These are phyloP conservation scores for Tremella fuciformis DNA, from an alignment of 768 basidiomycete genomes.

Conservation along the genomic window DNA sequence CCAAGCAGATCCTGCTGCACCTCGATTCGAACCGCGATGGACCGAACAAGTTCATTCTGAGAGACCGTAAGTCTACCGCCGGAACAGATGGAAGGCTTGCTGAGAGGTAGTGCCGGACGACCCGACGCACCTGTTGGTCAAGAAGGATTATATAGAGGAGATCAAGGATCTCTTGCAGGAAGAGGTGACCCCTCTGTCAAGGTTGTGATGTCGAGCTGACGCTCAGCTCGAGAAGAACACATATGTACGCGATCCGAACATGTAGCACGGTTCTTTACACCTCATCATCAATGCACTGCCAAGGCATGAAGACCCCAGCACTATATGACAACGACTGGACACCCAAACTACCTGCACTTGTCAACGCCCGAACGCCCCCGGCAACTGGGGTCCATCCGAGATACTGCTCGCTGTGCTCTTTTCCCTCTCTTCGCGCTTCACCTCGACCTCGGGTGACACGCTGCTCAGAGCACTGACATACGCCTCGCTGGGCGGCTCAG, in stretches of 20 bases:
- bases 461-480: slow-evolving; percentile 29
- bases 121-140: slow-evolving; percentile 41
- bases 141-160: slow-evolving; percentile 34
- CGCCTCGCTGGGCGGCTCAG: slow-evolving; percentile 17
- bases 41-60: slow-evolving; percentile 35
- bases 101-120: slow-evolving; percentile 23
- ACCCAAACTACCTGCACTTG: background rate
- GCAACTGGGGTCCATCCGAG: background rate
- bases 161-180: slow-evolving; percentile 41
- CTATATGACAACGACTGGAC: no score
- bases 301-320: no score
- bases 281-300: background rate
- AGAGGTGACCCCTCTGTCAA: slow-evolving; percentile 27
- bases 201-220: background rate
- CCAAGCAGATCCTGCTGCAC: slow-evolving; percentile 45
- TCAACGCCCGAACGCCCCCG: no score
- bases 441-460: background rate
- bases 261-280: slow-evolving; percentile 7
- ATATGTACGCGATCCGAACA: slow-evolving; percentile 37
- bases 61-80: slow-evolving; percentile 28
- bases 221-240: slow-evolving; percentile 46
- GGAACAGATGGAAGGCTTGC: background rate
- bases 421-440: slow-evolving; percentile 7
- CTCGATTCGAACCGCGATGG: slow-evolving; percentile 35
- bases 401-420: background rate